Percentiles rank a stretch among this genome's conserved stretches.
These are phyloP conservation scores for Thalassiosira hispida DNA, from an alignment of 352 stramenopile genomes.

Conservation along the genomic window DNA sequence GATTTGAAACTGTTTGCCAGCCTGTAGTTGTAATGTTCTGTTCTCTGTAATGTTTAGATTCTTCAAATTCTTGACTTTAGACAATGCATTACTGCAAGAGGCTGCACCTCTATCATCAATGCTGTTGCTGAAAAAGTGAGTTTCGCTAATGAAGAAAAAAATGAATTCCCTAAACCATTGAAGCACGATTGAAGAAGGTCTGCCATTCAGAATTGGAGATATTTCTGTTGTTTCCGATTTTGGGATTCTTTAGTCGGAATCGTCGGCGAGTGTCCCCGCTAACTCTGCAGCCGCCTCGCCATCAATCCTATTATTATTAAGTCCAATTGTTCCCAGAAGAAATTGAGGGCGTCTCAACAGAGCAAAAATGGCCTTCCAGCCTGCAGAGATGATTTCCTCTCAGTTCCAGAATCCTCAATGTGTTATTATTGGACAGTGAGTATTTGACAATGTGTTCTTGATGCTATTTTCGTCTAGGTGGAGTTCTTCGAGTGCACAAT, in stretches of 20 bases:
- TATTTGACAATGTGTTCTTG: too few species aligned
- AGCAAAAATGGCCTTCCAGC: too few species aligned
- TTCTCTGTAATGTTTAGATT: not conserved
- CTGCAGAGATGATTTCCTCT: too few species aligned
- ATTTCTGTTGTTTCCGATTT: constrained; percentile 29
- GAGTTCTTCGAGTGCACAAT: too few species aligned
- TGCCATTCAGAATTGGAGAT: constrained; percentile 11
- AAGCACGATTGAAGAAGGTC: not conserved
- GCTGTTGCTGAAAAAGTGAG: not conserved
- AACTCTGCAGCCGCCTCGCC: constrained; percentile 30
- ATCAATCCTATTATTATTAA: not conserved
- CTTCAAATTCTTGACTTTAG: not conserved
- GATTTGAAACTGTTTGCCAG: not conserved
- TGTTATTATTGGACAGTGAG: too few species aligned
- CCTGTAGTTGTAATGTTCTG: not conserved
- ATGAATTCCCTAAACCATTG: not conserved
- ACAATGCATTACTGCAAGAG: not conserved
- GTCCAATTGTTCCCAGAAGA: not conserved
- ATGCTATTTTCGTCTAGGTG: too few species aligned
- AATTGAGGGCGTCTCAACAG: too few species aligned
- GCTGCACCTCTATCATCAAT: not conserved
- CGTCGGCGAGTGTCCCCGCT: constrained; percentile 10
- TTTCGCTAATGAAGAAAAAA: not conserved
- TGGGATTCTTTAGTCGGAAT: too few species aligned
- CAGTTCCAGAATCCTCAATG: too few species aligned